Base-by-base conservation (phyloP, 106 monocot genomes). In the Iris macrosiphon region DNA sequence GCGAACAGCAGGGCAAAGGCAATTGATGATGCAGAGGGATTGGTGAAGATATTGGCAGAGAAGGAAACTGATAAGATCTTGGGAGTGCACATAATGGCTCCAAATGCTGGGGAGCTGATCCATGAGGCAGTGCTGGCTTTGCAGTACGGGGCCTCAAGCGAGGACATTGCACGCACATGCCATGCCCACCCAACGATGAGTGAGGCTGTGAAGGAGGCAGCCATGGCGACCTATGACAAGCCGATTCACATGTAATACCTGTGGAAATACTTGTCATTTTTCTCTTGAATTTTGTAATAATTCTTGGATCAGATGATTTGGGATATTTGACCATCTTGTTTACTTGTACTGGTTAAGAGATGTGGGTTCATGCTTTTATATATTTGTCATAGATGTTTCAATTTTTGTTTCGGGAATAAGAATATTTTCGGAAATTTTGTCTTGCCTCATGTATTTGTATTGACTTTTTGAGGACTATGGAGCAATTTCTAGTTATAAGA, bases 111-210 rank as follows among this genome's bases (percentile, higher is more conserved):
- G 2, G 89, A 89, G 55, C 66, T 89, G 18, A 89, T 89, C 19
- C 89, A 89, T 11, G 89, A 89, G 62, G 89, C 84, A 2, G 73
- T 63, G n/a, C 60, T 89, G 33, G 89, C 89, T 2, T 23, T 89
- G 69, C 79, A 89, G 9, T 88, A 88, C 35, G 88, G 88, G 27
- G 88, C 88, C 0, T 79, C 88, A 0, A 88, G 88, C 21, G 88
- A 88, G 63, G 88, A 88, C 65, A 79, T 88, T 24, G 88, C 88
- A 7, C 70, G 88, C 28, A 88, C 84, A 18, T 89, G 89, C 63
- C 89, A 84, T 35, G 89, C 89, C 0, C 89, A 89, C 48, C 89
- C 89, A 3, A 89, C 89, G 1, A 71, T 89, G 89, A 89, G 89
- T 9, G 89, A 89, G 64, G 83, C 84, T 30, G 53, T 89, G 69